A percentile compares a stretch with the other conserved stretches of the same genome.
These are phyloP conservation scores for Metschnikowia gelsemii DNA, from an alignment of 805 yeast species.

Conservation along the genomic window DNA sequence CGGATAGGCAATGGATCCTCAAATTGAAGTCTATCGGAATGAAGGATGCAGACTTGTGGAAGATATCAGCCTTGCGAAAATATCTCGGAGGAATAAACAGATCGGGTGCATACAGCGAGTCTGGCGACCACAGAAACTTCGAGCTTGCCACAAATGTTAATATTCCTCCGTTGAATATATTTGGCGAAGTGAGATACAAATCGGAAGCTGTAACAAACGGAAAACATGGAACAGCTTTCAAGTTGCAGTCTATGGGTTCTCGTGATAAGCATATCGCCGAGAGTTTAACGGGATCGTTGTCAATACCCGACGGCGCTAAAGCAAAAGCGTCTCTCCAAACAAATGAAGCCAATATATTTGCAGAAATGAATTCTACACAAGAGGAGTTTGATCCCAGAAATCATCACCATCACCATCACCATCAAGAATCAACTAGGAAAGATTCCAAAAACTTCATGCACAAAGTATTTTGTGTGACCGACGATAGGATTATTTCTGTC, in stretches of 20 bases:
- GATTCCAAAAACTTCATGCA: constrained; percentile 27
- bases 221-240: constrained; percentile 24
- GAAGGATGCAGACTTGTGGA: constrained; percentile 75
- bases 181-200: constrained; percentile 39
- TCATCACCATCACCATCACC: constrained; percentile 12
- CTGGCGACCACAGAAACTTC: constrained; percentile 18
- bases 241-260: constrained; percentile 14
- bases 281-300: constrained; percentile 12
- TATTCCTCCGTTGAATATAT: constrained; percentile 35
- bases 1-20: constrained; percentile 72
- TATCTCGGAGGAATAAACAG: constrained; percentile 50
- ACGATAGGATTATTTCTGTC: constrained; percentile 32
- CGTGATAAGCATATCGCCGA: neutral
- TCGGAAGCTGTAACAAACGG: constrained; percentile 32
- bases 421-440: constrained; percentile 17
- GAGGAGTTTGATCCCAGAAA: constrained; percentile 23
- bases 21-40: constrained; percentile 73
- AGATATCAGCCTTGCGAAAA: constrained; percentile 65
- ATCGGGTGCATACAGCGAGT: constrained; percentile 10
- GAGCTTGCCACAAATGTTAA: constrained; percentile 20
- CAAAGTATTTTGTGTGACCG: constrained; percentile 31
- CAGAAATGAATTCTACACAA: constrained; percentile 42
- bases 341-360: constrained; percentile 42
- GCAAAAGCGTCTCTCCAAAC: constrained; percentile 41
- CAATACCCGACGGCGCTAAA: constrained; percentile 32